A percentile compares a stretch with the other conserved stretches of the same genome.
Conservation (phyloP, 1,139 yeast genomes). For the Saccharomyces hybrid region DNA sequence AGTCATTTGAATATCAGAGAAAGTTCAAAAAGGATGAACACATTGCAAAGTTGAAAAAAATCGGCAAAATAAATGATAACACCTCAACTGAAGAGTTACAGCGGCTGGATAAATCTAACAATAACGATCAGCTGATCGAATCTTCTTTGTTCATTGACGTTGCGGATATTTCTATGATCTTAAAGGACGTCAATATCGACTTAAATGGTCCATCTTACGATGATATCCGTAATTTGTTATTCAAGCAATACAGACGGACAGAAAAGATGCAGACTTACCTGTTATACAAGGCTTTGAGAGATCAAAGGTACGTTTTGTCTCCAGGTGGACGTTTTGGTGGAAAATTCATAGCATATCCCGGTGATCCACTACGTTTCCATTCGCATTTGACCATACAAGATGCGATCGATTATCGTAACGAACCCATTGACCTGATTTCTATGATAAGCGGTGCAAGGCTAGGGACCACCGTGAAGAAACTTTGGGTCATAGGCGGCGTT, state of each 20-base stretch:
- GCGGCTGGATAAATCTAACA: neutral
- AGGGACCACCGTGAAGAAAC: constrained; percentile 88
- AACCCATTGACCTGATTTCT: constrained; percentile 47
- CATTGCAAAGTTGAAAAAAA: constrained; percentile 11
- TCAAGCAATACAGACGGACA: neutral
- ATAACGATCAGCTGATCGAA: constrained; percentile 14
- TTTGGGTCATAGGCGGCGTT: constrained; percentile 60
- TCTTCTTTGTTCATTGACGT: constrained; percentile 22
- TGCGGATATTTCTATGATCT: constrained; percentile 9
- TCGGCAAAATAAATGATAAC: constrained; percentile 10
- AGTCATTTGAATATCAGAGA: constrained; percentile 16
- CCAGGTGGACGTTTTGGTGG: constrained; percentile 94
- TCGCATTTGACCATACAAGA: constrained; percentile 73
- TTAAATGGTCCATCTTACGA: neutral
- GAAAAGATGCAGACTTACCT: constrained; percentile 10
- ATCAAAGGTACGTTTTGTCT: constrained; percentile 34
- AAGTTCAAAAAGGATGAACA: constrained; percentile 17
- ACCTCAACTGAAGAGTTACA: constrained; percentile 1
- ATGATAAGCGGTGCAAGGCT: constrained; percentile 78
- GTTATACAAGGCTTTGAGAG: constrained; percentile 14
- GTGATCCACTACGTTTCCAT: constrained; percentile 86
- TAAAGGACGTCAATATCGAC: neutral
- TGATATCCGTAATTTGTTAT: neutral
- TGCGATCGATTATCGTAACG: constrained; percentile 38
- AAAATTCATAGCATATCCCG: constrained; percentile 82